Conservation (phyloP, 495 filamentous ascomycete species). For the Neurospora sp. region DNA sequence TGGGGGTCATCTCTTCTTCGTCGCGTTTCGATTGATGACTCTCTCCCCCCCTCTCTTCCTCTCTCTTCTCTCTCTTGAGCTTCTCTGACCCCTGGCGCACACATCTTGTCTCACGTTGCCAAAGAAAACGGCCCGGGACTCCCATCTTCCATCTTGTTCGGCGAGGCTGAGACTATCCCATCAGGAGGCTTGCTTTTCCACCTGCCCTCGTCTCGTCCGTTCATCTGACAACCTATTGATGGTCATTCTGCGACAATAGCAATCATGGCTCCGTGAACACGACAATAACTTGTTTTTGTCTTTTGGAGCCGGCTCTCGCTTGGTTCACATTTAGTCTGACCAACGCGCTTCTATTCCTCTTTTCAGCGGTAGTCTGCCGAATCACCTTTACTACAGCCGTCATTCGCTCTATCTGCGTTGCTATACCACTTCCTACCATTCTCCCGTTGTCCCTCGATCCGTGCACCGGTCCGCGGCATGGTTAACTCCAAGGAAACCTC, state of each 20-base stretch:
- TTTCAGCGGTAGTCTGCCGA: not conserved
- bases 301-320: conserved; percentile 1
- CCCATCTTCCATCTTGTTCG: not conserved
- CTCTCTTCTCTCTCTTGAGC: not conserved
- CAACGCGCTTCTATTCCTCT: conserved; percentile 1
- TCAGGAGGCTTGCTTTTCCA: conserved; percentile 15
- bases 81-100: conserved; percentile 3
- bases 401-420: conserved; percentile 7
- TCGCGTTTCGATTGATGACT: not conserved
- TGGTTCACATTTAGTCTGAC: conserved; percentile 1
- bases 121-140: not conserved
- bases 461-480: conserved; percentile 18
- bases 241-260: conserved; percentile 20
- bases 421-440: not conserved
- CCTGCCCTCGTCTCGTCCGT: conserved; percentile 12
- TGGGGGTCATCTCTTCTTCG: not conserved
- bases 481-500: conserved; percentile 25
- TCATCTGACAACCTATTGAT: conserved; percentile 26
- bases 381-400: not conserved
- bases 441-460: not conserved
- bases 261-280: not conserved
- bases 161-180: conserved; percentile 11
- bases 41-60: conserved; percentile 2
- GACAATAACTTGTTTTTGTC: not conserved
- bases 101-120: conserved; percentile 4